Conservation (phyloP, 495 filamentous ascomycete species). For the Neurospora sp. region DNA sequence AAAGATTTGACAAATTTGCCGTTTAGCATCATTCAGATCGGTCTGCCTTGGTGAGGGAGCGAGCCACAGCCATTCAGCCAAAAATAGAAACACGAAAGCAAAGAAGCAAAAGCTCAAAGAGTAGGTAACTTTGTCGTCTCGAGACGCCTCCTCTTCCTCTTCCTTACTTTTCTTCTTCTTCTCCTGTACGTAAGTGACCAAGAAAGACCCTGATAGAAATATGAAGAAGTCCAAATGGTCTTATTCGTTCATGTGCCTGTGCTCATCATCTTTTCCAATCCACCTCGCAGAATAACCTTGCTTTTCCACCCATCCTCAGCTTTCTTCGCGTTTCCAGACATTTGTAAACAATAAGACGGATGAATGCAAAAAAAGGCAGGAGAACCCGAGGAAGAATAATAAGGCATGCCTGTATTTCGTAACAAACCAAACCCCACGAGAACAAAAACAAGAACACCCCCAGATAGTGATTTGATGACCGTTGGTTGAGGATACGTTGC, state of each 20-base stretch:
- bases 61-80: background rate
- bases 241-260: background rate
- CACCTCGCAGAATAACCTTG: background rate
- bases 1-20: background rate
- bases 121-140: background rate
- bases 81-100: background rate
- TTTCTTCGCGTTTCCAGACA: background rate
- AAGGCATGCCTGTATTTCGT: background rate
- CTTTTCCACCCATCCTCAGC: background rate
- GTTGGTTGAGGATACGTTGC: background rate
- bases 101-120: background rate
- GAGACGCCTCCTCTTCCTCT: background rate
- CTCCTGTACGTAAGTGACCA: background rate
- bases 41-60: background rate
- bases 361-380: constrained; percentile 2
- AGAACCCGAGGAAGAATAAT: background rate
- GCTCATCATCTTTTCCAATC: background rate
- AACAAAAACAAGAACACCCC: background rate
- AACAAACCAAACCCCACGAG: background rate
- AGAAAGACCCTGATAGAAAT: background rate
- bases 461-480: background rate
- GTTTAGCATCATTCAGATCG: background rate
- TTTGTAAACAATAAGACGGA: background rate
- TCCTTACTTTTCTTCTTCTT: background rate
- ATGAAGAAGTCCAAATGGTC: background rate